Conservation (phyloP, 202 grass and related monocot species). For the Zizania palustris region DNA sequence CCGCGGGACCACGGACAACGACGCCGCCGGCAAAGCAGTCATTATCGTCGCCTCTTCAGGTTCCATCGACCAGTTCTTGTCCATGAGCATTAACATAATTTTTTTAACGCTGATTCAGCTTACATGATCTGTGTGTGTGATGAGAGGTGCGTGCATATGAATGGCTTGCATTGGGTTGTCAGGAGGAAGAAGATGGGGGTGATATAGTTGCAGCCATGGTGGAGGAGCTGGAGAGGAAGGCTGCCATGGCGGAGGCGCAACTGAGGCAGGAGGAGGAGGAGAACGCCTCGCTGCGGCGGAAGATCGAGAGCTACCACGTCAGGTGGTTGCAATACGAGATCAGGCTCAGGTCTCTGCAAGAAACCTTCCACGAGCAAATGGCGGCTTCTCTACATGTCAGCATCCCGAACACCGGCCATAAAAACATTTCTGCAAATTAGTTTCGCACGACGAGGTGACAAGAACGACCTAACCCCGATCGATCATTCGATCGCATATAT, state of each 20-base stretch:
- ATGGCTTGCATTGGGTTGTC: not conserved
- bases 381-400: slow-evolving; percentile 36
- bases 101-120: no score
- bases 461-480: not conserved
- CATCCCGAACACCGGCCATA: not conserved
- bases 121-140: no score
- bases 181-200: slow-evolving; percentile 21
- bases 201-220: not conserved
- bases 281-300: slow-evolving; percentile 41
- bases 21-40: no score
- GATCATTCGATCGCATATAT: no score
- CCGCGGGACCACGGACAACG: not conserved
- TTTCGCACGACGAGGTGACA: not conserved
- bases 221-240: slow-evolving; percentile 45
- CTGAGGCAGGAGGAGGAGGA: slow-evolving; percentile 44
- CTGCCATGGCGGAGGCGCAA: slow-evolving; percentile 28
- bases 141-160: not conserved
- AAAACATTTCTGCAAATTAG: not conserved
- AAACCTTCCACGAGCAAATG: slow-evolving; percentile 40
- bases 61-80: not conserved
- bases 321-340: slow-evolving; percentile 53
- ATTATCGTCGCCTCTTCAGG: not conserved
- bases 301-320: slow-evolving; percentile 42
- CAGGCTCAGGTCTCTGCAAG: slow-evolving; percentile 47
- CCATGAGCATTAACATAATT: no score